phyloP scores from a whole-genome alignment of 1,284 basidiomycete species.

The Trichosporon sp. region DNA sequence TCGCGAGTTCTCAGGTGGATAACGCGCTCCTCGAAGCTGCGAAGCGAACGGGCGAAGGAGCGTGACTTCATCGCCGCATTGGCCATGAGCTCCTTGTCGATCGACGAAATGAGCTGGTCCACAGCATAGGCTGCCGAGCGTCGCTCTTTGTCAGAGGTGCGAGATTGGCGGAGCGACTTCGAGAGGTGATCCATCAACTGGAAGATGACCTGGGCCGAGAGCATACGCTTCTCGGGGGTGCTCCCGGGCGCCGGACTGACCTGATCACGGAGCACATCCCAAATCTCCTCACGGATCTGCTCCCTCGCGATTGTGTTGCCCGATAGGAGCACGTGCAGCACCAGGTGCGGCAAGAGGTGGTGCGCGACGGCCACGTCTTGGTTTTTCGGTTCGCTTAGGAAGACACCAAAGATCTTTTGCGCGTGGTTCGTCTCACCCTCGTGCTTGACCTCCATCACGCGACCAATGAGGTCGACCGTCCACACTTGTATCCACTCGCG shows the following conservation, averaged over 20 bases:
- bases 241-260: conserved; percentile 61
- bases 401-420: conserved; percentile 68
- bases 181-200: conserved; percentile 91
- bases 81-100: conserved; percentile 85
- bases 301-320: conserved; percentile 62
- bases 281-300: conserved; percentile 70
- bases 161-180: conserved; percentile 67
- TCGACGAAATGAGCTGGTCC: conserved; percentile 73
- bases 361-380: conserved; percentile 89
- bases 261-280: conserved; percentile 81
- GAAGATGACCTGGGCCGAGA: conserved; percentile 92
- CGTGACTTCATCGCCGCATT: conserved; percentile 91
- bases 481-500: conserved; percentile 94
- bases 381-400: conserved; percentile 72
- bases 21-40: conserved; percentile 88
- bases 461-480: conserved; percentile 78
- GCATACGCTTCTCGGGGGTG: conserved; percentile 68
- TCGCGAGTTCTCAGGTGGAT: conserved; percentile 53
- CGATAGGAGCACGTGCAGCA: conserved; percentile 79
- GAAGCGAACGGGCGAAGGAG: conserved; percentile 86
- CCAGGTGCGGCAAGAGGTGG: conserved; percentile 85
- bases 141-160: conserved; percentile 50
- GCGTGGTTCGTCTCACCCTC: conserved; percentile 25
- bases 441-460: conserved; percentile 35
- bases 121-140: conserved; percentile 59